Evolutionary conservation across 345 rosid genomes (phyloP), one percentile per base, ranked within the genome.

Genomic region (Bruguiera gymnorhiza): DNA sequence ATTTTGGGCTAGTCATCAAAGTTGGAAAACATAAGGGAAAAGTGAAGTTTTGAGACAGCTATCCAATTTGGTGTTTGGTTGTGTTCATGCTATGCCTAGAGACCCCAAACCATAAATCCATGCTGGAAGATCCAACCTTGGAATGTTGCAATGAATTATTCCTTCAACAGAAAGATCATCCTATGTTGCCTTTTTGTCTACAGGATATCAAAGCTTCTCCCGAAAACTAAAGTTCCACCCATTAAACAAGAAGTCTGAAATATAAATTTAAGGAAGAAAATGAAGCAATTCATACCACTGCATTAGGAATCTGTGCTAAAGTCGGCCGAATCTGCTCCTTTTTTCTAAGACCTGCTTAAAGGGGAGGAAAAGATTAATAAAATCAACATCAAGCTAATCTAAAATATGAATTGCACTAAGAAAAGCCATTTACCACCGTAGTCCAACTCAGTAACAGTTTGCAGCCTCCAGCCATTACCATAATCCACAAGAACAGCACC

Each of bases 381-480:
- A 68, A 56, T 62, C 67, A 55, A 57, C 51, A 23, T 13, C 6
- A 36, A 62, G n/a, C 53, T 23, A 31, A 23, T 46, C 11, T 16
- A 8, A 51, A 21, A 65, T 15, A 13, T 7, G 24, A 46, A 15
- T 7, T 20, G 55, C 18, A 27, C 11, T 8, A 30, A 37, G 9
- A 48, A 21, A 60, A 31, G 21, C 8, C 34, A 20, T 58, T 52
- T 73, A 88, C 89, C 85, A 6, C 77, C 60, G 65, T 60, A 73
- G 75, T 82, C 83, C n/a, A 70, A 24, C 58, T 77, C 86, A 43
- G 75, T 64, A 62, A 90, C 88, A 11, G 94, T 79, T 66, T 70
- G 86, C 80, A 93, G 65, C 71, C 60, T 88, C 97, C 96, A 93
- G 26, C 79, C 91, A 75, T 66, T 50, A 27, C 94, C 96, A 65